Evolutionary conservation across 2,329 filamentous ascomycete genomes (phyloP).

Genomic region (Fusarium proliferatum): DNA sequence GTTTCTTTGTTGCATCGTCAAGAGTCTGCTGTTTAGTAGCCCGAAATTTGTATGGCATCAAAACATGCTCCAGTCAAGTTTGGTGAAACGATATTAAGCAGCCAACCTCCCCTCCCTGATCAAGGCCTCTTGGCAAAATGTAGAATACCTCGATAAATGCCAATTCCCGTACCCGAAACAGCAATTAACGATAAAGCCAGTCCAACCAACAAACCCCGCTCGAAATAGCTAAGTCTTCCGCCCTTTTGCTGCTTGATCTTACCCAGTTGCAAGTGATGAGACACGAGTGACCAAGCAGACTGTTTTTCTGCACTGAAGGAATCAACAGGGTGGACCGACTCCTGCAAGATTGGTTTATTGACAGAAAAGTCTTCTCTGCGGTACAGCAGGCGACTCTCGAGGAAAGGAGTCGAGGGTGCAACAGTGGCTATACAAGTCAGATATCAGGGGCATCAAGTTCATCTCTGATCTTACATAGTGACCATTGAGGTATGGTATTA

Average conservation of each 20-base stretch:
- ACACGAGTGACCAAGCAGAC: background rate
- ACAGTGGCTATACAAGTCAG: background rate
- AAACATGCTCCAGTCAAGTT: too few relatives aligned
- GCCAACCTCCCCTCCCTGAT: background rate
- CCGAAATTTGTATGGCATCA: too few relatives aligned
- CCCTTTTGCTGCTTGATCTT: background rate
- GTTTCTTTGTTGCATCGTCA: too few relatives aligned
- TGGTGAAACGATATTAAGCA: too few relatives aligned
- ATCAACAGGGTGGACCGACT: rapidly evolving
- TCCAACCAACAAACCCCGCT: background rate
- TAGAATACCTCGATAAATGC: background rate
- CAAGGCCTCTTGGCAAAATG: background rate
- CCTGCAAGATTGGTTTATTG: background rate
- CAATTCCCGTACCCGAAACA: background rate
- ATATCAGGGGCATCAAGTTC: background rate
- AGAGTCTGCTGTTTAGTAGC: too few relatives aligned
- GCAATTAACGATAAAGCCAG: background rate
- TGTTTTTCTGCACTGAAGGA: background rate
- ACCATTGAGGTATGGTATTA: background rate
- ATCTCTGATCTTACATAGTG: background rate
- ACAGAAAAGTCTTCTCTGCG: background rate
- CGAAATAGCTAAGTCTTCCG: background rate
- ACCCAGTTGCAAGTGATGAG: background rate
- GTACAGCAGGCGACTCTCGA: background rate
- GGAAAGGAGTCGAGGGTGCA: background rate